phyloP scores from a whole-genome alignment of 2,329 filamentous ascomycete species.

The Penicillium frequentans region DNA sequence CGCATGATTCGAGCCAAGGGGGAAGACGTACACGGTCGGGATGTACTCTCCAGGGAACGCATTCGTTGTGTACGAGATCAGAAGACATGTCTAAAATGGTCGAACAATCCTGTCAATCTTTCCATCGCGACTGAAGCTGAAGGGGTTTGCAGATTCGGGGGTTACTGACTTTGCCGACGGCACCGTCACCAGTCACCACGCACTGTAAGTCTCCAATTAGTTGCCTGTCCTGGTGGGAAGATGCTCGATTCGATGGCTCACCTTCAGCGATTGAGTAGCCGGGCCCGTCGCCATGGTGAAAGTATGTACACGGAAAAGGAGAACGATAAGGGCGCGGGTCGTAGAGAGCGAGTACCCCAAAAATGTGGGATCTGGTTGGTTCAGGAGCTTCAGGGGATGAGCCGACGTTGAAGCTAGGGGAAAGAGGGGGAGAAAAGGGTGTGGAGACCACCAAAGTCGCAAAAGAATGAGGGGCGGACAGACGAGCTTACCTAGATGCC shows the following conservation, averaged over 20 bases:
- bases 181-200: slow-evolving; percentile 98
- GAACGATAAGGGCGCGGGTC: slow-evolving; percentile 9
- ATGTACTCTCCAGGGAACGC: slow-evolving; percentile 99
- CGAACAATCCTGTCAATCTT: slow-evolving; percentile 1
- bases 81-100: slow-evolving; percentile 80
- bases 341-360: slow-evolving; percentile 1
- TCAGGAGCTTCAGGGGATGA: slow-evolving; percentile 19
- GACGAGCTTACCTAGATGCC: background rate
- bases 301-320: slow-evolving; percentile 16
- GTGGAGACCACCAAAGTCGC: slow-evolving; percentile 18
- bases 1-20: slow-evolving; percentile 1
- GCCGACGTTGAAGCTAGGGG: slow-evolving; percentile 17
- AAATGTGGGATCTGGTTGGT: background rate
- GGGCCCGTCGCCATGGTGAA: slow-evolving; percentile 68
- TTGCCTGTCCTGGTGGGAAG: slow-evolving; percentile 20
- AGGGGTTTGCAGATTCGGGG: background rate
- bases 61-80: slow-evolving; percentile 99
- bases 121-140: background rate
- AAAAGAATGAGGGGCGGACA: slow-evolving; percentile 1
- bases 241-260: slow-evolving; percentile 43
- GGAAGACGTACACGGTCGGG: slow-evolving; percentile 69
- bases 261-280: slow-evolving; percentile 89
- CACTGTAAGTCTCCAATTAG: slow-evolving; percentile 63
- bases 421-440: slow-evolving; percentile 14
- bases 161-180: slow-evolving; percentile 85